Conservation (phyloP, 2,329 filamentous ascomycete genomes). For the Cladophialophora bantiana region DNA sequence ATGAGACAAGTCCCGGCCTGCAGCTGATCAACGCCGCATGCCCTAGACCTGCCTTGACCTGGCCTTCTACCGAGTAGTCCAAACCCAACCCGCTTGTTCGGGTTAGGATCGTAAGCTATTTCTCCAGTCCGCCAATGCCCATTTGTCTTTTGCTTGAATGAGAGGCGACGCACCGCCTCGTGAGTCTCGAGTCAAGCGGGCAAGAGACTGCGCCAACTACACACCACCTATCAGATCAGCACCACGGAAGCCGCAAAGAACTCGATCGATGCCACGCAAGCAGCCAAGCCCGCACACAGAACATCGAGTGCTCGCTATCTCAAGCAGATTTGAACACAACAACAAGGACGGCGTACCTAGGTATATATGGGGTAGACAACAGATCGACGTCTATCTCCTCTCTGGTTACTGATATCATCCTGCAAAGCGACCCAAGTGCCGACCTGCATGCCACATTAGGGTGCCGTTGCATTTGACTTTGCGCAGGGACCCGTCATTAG, state of each 20-base stretch:
- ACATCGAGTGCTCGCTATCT: not conserved
- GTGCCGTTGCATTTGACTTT: slow-evolving; percentile 25
- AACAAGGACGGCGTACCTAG: not conserved
- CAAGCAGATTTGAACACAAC: not conserved
- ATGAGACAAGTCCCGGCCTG: slow-evolving; percentile 23
- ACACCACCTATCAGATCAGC: slow-evolving; percentile 1
- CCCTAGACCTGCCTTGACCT: slow-evolving; percentile 2
- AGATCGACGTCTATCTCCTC: no score
- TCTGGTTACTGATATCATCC: no score
- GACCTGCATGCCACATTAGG: slow-evolving; percentile 22
- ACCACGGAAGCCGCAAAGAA: not conserved
- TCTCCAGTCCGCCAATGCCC: slow-evolving; percentile 10
- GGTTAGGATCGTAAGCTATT: slow-evolving; percentile 18
- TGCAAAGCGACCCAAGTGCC: not conserved
- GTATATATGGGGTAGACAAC: no score
- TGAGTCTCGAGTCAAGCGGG: not conserved
- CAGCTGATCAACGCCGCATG: slow-evolving; percentile 27
- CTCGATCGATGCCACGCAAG: slow-evolving; percentile 11
- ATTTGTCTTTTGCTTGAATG: not conserved
- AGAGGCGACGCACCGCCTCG: not conserved
- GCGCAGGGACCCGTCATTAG: slow-evolving; percentile 3
- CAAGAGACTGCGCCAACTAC: not conserved
- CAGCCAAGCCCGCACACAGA: not conserved
- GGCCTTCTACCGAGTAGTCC: not conserved
- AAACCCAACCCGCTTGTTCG: slow-evolving; percentile 9